Evolutionary conservation across 2,329 filamentous ascomycete species (phyloP).

Genomic region (Cordyceps tenuipes): DNA sequence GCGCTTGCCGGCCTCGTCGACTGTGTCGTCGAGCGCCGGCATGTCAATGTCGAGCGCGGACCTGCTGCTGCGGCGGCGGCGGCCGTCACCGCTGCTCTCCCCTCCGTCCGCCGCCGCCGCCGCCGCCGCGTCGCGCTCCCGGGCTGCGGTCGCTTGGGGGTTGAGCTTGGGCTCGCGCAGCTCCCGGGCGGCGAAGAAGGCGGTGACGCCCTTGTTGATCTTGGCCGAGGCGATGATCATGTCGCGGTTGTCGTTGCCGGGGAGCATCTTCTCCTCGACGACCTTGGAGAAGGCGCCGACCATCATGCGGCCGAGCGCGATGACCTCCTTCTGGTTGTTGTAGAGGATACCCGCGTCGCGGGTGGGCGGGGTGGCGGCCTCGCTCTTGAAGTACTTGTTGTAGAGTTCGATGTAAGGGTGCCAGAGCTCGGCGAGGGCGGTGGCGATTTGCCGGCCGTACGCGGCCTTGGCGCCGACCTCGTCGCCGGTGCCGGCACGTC

Average conservation of each 20-base stretch:
- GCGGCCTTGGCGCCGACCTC: constrained; percentile 29
- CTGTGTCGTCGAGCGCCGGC: constrained; percentile 3
- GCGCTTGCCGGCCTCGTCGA: not conserved
- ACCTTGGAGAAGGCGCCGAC: constrained; percentile 37
- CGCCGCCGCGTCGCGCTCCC: constrained; percentile 6
- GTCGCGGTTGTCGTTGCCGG: constrained; percentile 24
- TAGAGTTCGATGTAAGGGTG: constrained; percentile 35
- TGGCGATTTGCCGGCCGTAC: constrained; percentile 42
- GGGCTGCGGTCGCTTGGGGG: constrained; percentile 14
- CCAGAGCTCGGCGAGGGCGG: constrained; percentile 44
- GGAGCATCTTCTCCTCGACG: constrained; percentile 31
- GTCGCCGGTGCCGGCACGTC: constrained; percentile 23
- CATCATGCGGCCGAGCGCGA: constrained; percentile 38
- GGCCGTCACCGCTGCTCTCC: constrained; percentile 9
- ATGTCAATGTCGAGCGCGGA: constrained; percentile 1
- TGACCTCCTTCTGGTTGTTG: constrained; percentile 32
- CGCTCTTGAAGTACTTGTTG: constrained; percentile 27
- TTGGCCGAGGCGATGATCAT: constrained; percentile 26
- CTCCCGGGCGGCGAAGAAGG: constrained; percentile 28
- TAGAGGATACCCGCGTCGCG: constrained; percentile 19
- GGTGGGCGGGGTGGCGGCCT: constrained; percentile 16
- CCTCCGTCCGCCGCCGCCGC: constrained; percentile 9
- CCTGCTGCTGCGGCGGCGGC: not conserved
- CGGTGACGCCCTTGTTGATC: constrained; percentile 30
- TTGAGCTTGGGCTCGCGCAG: constrained; percentile 23